Evolutionary conservation across 1,284 basidiomycete species (phyloP), one percentile per base, ranked within the genome.

Genomic region (Malassezia pachydermatis): DNA sequence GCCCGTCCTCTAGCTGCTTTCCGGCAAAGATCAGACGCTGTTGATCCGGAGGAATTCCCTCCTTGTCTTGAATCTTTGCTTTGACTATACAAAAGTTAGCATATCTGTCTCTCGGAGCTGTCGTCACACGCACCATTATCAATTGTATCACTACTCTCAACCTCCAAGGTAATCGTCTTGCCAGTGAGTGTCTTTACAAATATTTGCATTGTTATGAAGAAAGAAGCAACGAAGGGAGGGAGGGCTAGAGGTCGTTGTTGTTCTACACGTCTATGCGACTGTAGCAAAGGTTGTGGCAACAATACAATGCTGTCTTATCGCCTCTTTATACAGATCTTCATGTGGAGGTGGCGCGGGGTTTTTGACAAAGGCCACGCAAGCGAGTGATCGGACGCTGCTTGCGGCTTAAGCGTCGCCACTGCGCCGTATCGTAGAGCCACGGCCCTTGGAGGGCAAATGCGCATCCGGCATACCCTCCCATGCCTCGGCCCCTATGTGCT

Each of bases 1-100:
- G 66, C 24, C 75, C 75, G 54, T 75, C 75, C 60, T 76, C 75
- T 44, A 96, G 84, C 77, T 96, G 90, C 79, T 95, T 95, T 67
- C 90, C 90, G 46, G 90, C 90, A 73, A 95, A 96, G 78, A 95
- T 94, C 73, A 96, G 76, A 63, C 90, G 88, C 75, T 95, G 90
- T 76, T 95, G 88, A 77, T 94, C 89, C 62, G 87, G 87, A 51
- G 87, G 86, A 55, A 90, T 90, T 25, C 87, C 76, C 61, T 77
- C 76, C 72, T 78, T 77, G 68, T 77, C 76, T 63, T 78, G 76
- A 58, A 78, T 76, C 68, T 75, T 73, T 49, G 71, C 64, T 53
- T 71, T 71, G 57, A 71, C 68, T 41, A 34, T 19, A 22, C n/a
- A n/a, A n/a, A n/a, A n/a, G n/a, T n/a, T n/a, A n/a, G n/a, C n/a